phyloP scores from a whole-genome alignment of 2,329 filamentous ascomycete genomes.

The Talaromyces sp. region DNA sequence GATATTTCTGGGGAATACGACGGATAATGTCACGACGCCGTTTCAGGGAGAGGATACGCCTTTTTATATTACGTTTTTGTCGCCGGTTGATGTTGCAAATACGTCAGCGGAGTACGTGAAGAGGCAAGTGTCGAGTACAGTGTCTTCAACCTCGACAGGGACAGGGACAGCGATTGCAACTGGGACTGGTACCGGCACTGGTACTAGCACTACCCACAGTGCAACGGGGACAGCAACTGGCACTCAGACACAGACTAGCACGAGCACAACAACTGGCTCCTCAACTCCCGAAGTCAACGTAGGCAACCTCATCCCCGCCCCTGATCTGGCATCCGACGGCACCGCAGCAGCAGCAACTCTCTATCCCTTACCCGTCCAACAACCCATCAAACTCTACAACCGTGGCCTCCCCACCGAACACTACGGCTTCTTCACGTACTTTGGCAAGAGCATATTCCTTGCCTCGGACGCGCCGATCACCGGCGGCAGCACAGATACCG shows the following conservation, averaged over 20 bases:
- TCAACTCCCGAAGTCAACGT: constrained; percentile 40
- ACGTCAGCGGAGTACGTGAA: background rate
- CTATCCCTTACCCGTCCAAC: constrained; percentile 64
- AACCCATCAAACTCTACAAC: constrained; percentile 82
- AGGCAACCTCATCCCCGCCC: constrained; percentile 59
- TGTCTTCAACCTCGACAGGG: background rate
- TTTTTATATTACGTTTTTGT: constrained; percentile 76
- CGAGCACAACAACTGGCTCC: background rate
- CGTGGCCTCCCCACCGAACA: constrained; percentile 76
- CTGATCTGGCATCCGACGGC: constrained; percentile 63
- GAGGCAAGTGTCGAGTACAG: background rate
- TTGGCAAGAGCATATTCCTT: constrained; percentile 80
- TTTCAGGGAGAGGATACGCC: constrained; percentile 85
- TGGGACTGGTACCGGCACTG: background rate
- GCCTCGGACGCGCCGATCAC: constrained; percentile 52
- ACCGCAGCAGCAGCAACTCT: constrained; percentile 69
- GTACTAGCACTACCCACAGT: background rate
- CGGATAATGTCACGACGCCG: constrained; percentile 66
- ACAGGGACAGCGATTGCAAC: background rate
- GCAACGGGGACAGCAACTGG: background rate
- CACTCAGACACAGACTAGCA: background rate
- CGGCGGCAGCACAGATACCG: constrained; percentile 37
- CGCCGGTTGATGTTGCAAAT: constrained; percentile 25
- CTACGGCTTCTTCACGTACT: constrained; percentile 93
- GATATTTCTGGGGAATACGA: constrained; percentile 79